Base-by-base conservation (phyloP, 805 yeast genomes). In the Komagataella pastoris region DNA sequence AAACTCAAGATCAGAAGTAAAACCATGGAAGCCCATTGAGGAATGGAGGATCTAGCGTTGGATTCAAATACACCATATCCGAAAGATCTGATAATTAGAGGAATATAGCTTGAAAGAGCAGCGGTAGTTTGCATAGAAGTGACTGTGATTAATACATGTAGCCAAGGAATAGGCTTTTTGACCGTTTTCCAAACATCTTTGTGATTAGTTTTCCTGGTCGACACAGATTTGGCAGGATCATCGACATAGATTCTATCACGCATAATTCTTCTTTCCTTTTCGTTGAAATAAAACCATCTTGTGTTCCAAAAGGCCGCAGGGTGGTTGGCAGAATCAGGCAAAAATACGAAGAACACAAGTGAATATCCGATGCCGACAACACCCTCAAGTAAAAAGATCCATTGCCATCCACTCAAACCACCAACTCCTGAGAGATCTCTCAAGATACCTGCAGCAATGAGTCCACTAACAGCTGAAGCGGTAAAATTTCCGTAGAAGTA, bases 311-410 rank as follows among this genome's bases (percentile, higher is more conserved):
- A 21, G 23, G 23, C 23, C 3, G 23, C 23, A 3, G 23, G 23
- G 6, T 21, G 59, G 23, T 3, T 21, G 23, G 23, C 23, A 21
- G 23, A 71, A 54, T 67, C 69, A 18, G 75, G 75, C n/a, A 71
- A 53, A 47, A 63, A 55, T 48, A 65, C 56, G 49, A 63, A 63
- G 3, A 67, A 60, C 17, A 62, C 24, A 18, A 63, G 53, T 2
- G 68, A 66, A 50, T 65, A 63, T 5, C 63, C 65, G 49, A 72
- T 56, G 8, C 77, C 70, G 47, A 80, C 57, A 5, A 73, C 50
- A 4, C 89, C 88, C 59, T 82, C 86, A 51, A 83, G 70, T 17
- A 83, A 59, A 56, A 83, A 83, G 18, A 83, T 65, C 80, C 83
- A 83, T 50, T 75, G 69, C 88, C 88, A 83, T 21, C 84, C 83